Evolutionary conservation across 2,329 filamentous ascomycete genomes (phyloP), one percentile per base, ranked within the genome.

Genomic region (Sclerotiophoma versabilis): DNA sequence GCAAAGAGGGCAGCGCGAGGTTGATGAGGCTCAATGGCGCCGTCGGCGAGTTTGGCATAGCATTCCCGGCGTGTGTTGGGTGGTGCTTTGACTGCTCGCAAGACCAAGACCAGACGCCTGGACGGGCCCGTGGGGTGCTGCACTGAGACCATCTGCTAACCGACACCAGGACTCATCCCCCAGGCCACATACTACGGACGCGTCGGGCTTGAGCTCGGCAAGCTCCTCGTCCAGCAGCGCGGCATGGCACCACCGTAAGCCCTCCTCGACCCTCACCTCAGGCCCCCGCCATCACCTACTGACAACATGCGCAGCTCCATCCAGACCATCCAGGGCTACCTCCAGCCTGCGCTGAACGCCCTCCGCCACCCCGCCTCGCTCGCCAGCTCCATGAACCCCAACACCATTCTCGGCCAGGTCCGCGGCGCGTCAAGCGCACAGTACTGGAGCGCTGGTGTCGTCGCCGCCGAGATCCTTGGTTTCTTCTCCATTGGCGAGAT

Each of bases 401-500:
- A 80, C 69, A 75, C 76, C 60, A 68, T 85, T 63, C 71, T 89
- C 62, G 77, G 80, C 66, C 80, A 81, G 64, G 75, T 90, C 71
- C 87, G 90, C 74, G 90, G 87, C 80, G 69, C 95, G 70, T 89
- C 86, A 77, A 81, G 79, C 64, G 83, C 86, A 66, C 88, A 96
- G 77, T 75, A 93, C 66, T 84, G 84, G 49, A 79, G 89, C 48
- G 89, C 84, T 57, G 91, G 90, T 67, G 90, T 99, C 56, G 81
- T 97, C 59, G 79, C 83, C 41, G 93, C 93, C 51, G 93, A 99
- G 81, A 84, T 92, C 44, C 80, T 99, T 65, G 95, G 95, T 58
- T 99, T 99, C 86, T 99, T 98, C 85, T 96, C 93, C 58, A 86
- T 98, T 49, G 95, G 95, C 63, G 93, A 98, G 84, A 98, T 99